A percentile compares a stretch with the other conserved stretches of the same genome.
phyloP scores from a whole-genome alignment of 2,329 filamentous ascomycete genomes.

The Calonectria henricotiae region DNA sequence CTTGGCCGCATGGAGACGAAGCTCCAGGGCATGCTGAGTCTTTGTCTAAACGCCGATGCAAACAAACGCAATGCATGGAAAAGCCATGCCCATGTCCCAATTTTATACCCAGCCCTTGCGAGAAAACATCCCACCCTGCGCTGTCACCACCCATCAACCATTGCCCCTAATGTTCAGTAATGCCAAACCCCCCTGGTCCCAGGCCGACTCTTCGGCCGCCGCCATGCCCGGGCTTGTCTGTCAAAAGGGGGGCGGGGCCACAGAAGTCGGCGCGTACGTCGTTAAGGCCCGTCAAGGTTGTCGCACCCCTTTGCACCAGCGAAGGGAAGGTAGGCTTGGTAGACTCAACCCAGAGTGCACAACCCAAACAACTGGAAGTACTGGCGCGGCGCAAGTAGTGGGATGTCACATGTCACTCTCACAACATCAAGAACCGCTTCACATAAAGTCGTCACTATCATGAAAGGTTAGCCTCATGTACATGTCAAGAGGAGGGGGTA shows the following conservation, averaged over 20 bases:
- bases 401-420: constrained; percentile 31
- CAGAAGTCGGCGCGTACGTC: constrained; percentile 20
- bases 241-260: constrained; percentile 38
- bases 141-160: constrained; percentile 16
- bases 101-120: constrained; percentile 14
- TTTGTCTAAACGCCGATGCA: constrained; percentile 37
- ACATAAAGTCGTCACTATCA: constrained; percentile 81
- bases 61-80: constrained; percentile 32
- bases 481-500: neutral
- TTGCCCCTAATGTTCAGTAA: constrained; percentile 18
- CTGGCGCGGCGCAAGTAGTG: constrained; percentile 29
- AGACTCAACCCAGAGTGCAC: constrained; percentile 30
- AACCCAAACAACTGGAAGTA: constrained; percentile 29
- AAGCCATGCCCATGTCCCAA: constrained; percentile 8
- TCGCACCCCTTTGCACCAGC: constrained; percentile 18
- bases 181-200: constrained; percentile 27
- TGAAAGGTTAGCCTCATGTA: constrained; percentile 43
- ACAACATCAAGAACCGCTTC: constrained; percentile 59
- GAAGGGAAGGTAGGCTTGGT: constrained; percentile 28
- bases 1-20: constrained; percentile 14
- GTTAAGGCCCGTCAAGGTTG: constrained; percentile 30
- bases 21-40: constrained; percentile 13
- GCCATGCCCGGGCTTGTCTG: constrained; percentile 26
- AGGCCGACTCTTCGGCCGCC: constrained; percentile 30
- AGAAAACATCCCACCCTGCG: neutral